Conservation (phyloP, 176 grass and related monocot genomes). For the Bromus sterilis region DNA sequence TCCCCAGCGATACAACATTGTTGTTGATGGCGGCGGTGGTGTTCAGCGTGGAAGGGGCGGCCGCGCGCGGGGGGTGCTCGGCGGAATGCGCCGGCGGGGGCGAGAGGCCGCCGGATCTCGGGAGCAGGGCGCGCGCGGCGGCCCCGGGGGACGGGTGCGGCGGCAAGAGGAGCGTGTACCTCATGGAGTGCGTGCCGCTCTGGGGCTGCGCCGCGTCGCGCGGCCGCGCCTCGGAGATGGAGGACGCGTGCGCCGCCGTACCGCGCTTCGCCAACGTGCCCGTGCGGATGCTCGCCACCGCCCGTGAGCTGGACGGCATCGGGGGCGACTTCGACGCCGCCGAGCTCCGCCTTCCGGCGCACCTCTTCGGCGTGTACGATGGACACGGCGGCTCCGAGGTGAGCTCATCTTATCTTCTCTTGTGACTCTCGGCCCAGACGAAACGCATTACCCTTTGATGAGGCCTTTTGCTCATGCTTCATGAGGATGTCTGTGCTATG, state of each 20-base stretch:
- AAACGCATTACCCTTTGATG: background rate
- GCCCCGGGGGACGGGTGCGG: background rate
- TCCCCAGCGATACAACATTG: too few species aligned
- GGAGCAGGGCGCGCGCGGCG: background rate
- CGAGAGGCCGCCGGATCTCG: background rate
- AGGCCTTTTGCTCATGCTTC: background rate
- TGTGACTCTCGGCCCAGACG: background rate
- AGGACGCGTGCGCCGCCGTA: constrained; percentile 43
- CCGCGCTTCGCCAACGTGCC: constrained; percentile 52
- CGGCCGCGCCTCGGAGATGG: constrained; percentile 42
- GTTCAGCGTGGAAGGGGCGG: background rate
- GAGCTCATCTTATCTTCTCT: background rate
- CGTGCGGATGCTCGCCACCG: constrained; percentile 41
- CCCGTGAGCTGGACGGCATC: constrained; percentile 22
- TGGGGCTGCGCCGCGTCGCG: constrained; percentile 47
- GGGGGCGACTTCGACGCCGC: constrained; percentile 13
- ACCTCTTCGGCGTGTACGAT: constrained; percentile 75
- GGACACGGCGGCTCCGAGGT: constrained; percentile 62
- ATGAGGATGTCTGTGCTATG: background rate
- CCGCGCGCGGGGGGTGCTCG: constrained; percentile 7
- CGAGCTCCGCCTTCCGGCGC: constrained; percentile 24
- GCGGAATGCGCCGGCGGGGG: constrained; percentile 7
- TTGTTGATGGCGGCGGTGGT: constrained; percentile 26
- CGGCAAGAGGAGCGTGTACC: constrained; percentile 39
- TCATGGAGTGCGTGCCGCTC: constrained; percentile 33